Percentiles rank a stretch among this genome's conserved stretches.
Evolutionary conservation across 1,284 basidiomycete species (phyloP).

Genomic region (Takashimella koratensis): DNA sequence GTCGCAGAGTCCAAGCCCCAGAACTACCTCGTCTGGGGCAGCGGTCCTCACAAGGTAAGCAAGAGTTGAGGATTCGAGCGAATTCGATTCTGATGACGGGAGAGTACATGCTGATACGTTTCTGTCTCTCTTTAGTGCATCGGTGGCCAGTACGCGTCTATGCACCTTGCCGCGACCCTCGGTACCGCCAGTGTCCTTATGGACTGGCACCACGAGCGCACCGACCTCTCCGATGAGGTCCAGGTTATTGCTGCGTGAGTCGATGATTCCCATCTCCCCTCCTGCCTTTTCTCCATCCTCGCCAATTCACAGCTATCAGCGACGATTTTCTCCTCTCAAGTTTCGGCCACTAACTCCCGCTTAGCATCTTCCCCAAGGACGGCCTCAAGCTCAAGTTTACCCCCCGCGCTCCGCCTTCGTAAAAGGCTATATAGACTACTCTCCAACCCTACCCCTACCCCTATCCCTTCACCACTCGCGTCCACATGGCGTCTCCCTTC

Average conservation of each 20-base stretch:
- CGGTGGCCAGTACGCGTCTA: constrained; percentile 84
- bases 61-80: constrained; percentile 1
- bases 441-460: no score
- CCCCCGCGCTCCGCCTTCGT: constrained; percentile 36
- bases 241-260: constrained; percentile 79
- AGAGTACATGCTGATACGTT: no score
- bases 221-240: constrained; percentile 74
- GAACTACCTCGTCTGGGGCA: constrained; percentile 95
- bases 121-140: constrained; percentile 60
- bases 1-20: constrained; percentile 78
- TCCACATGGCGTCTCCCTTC: no score
- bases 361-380: constrained; percentile 87
- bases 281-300: constrained; percentile 5
- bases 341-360: no score
- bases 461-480: no score
- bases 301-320: background rate
- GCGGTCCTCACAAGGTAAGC: constrained; percentile 72
- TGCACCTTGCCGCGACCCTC: constrained; percentile 85
- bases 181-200: constrained; percentile 78
- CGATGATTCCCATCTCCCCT: no score
- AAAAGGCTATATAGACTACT: no score
- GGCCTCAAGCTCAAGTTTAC: constrained; percentile 75
- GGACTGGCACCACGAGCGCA: constrained; percentile 85
- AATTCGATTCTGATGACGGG: background rate
- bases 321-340: constrained; percentile 1